Evolutionary conservation across 2,329 filamentous ascomycete genomes (phyloP), one percentile per base, ranked within the genome.

Genomic region (Ceratocystis alfenasii): DNA sequence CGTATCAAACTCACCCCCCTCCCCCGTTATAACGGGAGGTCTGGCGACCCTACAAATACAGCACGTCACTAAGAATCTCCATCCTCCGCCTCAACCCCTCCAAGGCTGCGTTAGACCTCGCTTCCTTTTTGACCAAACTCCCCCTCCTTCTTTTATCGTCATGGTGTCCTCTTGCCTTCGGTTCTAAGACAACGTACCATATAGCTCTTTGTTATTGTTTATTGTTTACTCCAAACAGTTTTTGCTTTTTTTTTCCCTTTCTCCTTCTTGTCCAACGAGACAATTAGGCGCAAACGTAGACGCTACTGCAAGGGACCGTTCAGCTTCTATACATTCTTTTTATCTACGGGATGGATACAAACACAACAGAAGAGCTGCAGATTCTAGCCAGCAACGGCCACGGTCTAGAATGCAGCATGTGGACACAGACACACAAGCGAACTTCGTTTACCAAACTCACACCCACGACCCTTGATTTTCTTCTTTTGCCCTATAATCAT

Each of bases 251-350:
- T 48, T 22, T 48, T 20, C n/a, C 5, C 5, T 20, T 22, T 8
- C 8, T 48, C 8, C 12, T 7, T 17, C 30, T 10, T 33, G 28
- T 57, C 22, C 28, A 57, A 57, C 25, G 7, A 57, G 6, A 33
- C 53, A 57, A 30, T 57, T 17, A 30, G 28, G 22, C 25, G 22
- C 28, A 33, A 17, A 33, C 20, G n/a, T 30, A 6, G 22, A 57
- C 22, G 53, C 53, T 57, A 57, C 53, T 57, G 53, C 53, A 57
- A 57, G 53, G 53, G 53, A 30, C 53, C 53, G 53, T 57, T 57
- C 53, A 57, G 22, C 53, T 57, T 57, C 25, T 30, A 17, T 10
- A 57, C 53, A 5, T 33, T 12, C 22, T 55, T 30, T 30, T 17
- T 33, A 17, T 57, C 22, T 33, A 57, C 33, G 33, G 33, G 33